Base-by-base conservation (phyloP, 257 asterid genomes). In the Thymus mandschuricus region DNA sequence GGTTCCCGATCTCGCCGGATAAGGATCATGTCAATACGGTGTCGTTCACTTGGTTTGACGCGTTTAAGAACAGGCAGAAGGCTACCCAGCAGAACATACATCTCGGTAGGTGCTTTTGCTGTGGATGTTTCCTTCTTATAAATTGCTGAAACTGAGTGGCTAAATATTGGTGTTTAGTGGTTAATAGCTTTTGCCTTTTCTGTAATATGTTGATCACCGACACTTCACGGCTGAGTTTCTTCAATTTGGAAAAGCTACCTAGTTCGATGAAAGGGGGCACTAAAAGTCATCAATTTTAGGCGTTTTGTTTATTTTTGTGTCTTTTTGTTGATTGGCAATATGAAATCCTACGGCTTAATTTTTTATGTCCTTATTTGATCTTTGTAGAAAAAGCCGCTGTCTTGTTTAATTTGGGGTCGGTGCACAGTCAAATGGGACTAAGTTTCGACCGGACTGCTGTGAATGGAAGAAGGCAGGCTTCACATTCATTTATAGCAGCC, bases 391-490 rank as follows among this genome's bases (percentile, higher is more conserved):
- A 95, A 85, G 97, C 99, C 71, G 99, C 97, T 1, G 91, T 95
- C 57, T 78, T 95, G 87, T 95, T 95, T 78, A 91, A 92, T 70
- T 75, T 95, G 87, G 99, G 98, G 74, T 93, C 98, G 15, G 90
- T 89, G 82, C 96, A 92, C 78, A 88, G 99, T 84, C 99, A 89
- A 78, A 89, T 92, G 82, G 98, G 98, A 57, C 75, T 95, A 74
- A 80, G 99, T 83, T 84, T 76, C 65, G 98, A 95, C 74, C 86
- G 99, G 60, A 84, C 97, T 27, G 73, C 91, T 12, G 96, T 87
- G 56, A 98, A 95, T 83, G 99, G 99, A 34, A 83, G 99, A 78
- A 84, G 87, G 80, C 99, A 86, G 85, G 99, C 98, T 52, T 89
- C 97, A 40, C 99, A 95, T 75, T 84, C 97, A 45, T 89, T 89